Conservation (phyloP, 2,329 filamentous ascomycete genomes). For the Fusarium devonianum region DNA sequence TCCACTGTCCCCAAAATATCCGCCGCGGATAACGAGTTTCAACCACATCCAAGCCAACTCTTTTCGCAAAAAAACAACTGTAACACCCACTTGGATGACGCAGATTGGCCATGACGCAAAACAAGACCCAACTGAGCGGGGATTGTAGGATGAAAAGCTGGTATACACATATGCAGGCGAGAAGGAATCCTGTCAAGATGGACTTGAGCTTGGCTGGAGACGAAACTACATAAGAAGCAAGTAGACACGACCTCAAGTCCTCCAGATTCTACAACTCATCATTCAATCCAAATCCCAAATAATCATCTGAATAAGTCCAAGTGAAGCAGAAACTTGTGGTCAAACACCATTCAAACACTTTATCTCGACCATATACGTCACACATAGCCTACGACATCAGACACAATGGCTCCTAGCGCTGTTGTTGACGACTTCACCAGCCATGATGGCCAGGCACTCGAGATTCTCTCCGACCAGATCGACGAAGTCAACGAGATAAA, state of each 20-base stretch:
- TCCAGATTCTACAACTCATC: constrained; percentile 19
- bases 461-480: constrained; percentile 57
- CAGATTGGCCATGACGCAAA: constrained; percentile 34
- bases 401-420: constrained; percentile 40
- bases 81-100: constrained; percentile 30
- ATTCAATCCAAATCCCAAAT: constrained; percentile 11
- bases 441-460: constrained; percentile 47
- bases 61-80: constrained; percentile 26
- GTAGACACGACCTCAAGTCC: constrained; percentile 2
- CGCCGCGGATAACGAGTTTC: constrained; percentile 20
- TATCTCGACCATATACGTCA: constrained; percentile 9
- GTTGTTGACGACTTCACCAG: constrained; percentile 36
- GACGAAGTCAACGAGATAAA: constrained; percentile 64
- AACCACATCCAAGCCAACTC: constrained; percentile 26
- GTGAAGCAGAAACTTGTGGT: not conserved
- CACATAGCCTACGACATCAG: constrained; percentile 17
- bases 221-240: constrained; percentile 27
- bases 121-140: constrained; percentile 28
- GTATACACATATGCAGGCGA: constrained; percentile 4
- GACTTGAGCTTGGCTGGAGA: constrained; percentile 6
- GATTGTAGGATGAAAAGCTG: constrained; percentile 25
- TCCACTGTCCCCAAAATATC: constrained; percentile 34
- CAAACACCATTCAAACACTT: not conserved
- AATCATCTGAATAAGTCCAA: not conserved
- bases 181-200: constrained; percentile 8